Percentiles rank a stretch among this genome's conserved stretches.
Evolutionary conservation across 2,329 filamentous ascomycete species (phyloP).

Genomic region (Claviceps monticola): DNA sequence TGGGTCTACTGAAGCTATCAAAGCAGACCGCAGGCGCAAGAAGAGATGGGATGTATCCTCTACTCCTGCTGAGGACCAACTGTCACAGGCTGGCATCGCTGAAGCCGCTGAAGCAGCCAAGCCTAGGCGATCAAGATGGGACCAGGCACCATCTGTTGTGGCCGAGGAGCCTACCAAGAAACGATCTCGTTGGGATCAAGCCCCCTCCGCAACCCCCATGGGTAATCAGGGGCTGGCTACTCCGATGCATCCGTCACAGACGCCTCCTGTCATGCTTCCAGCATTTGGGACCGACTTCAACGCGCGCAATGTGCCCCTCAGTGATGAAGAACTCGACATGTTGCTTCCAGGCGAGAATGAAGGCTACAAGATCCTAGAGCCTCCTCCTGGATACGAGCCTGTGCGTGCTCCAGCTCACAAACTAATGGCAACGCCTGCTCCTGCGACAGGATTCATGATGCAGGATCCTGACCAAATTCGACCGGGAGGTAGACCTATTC

Average conservation of each 20-base stretch:
- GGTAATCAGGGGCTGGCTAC: slow-evolving; percentile 62
- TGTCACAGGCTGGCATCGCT: slow-evolving; percentile 31
- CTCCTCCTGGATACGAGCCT: slow-evolving; percentile 83
- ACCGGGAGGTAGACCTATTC: slow-evolving; percentile 75
- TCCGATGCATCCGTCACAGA: slow-evolving; percentile 59
- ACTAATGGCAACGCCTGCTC: slow-evolving; percentile 56
- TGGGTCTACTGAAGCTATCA: slow-evolving; percentile 49
- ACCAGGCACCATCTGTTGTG: slow-evolving; percentile 54
- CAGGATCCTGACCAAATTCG: slow-evolving; percentile 82
- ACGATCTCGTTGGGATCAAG: slow-evolving; percentile 85
- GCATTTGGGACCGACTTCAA: slow-evolving; percentile 66
- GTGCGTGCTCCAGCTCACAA: slow-evolving; percentile 65
- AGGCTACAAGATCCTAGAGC: slow-evolving; percentile 83
- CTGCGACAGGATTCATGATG: slow-evolving; percentile 89
- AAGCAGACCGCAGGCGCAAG: slow-evolving; percentile 66
- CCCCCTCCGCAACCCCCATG: slow-evolving; percentile 65
- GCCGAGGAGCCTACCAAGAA: slow-evolving; percentile 52
- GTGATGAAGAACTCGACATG: slow-evolving; percentile 85
- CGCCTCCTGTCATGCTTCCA: slow-evolving; percentile 30
- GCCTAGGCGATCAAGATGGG: slow-evolving; percentile 73
- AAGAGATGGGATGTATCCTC: slow-evolving; percentile 81
- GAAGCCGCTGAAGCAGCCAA: slow-evolving; percentile 44
- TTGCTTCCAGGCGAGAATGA: slow-evolving; percentile 80
- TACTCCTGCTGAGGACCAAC: slow-evolving; percentile 38
- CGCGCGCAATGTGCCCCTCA: slow-evolving; percentile 64